Evolutionary conservation across 176 grass and related monocot species (phyloP).

Genomic region (Pontederia crassipes): DNA sequence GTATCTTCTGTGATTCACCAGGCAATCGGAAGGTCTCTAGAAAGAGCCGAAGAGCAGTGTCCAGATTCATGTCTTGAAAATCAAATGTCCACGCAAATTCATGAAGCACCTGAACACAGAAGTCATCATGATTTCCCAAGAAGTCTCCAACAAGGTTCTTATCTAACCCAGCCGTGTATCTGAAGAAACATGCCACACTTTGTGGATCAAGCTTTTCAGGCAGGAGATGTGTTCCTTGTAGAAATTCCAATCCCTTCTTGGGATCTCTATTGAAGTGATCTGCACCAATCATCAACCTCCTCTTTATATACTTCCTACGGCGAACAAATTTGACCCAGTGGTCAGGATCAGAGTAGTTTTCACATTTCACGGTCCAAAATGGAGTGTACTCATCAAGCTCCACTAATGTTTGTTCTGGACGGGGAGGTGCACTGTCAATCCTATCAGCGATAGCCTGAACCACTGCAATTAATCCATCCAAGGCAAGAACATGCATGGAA

Average conservation of each 20-base stretch:
- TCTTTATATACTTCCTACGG: slow-evolving; percentile 77
- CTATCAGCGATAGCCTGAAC: slow-evolving; percentile 77
- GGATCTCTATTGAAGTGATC: slow-evolving; percentile 92
- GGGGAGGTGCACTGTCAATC: slow-evolving; percentile 37
- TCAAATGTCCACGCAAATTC: slow-evolving; percentile 96
- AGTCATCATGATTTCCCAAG: slow-evolving; percentile 90
- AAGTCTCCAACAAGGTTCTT: slow-evolving; percentile 93
- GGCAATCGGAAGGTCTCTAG: slow-evolving; percentile 93
- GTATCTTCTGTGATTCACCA: slow-evolving; percentile 97
- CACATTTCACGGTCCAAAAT: slow-evolving; percentile 75
- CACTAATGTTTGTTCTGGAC: slow-evolving; percentile 32
- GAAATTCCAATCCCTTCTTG: slow-evolving; percentile 88
- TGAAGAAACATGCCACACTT: slow-evolving; percentile 77
- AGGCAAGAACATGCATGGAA: slow-evolving; percentile 76
- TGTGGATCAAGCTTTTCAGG: slow-evolving; percentile 84
- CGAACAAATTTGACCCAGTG: slow-evolving; percentile 84
- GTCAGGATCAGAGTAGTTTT: slow-evolving; percentile 52
- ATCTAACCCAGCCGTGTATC: slow-evolving; percentile 78
- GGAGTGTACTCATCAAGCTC: slow-evolving; percentile 83
- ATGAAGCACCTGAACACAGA: slow-evolving; percentile 69
- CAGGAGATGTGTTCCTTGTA: slow-evolving; percentile 82
- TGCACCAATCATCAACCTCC: slow-evolving; percentile 65
- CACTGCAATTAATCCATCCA: slow-evolving; percentile 70
- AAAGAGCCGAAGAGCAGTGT: slow-evolving; percentile 84
- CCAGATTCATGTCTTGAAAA: slow-evolving; percentile 89